Conservation (phyloP, 2,329 filamentous ascomycete genomes). For the Calcarisporium arbuscula region DNA sequence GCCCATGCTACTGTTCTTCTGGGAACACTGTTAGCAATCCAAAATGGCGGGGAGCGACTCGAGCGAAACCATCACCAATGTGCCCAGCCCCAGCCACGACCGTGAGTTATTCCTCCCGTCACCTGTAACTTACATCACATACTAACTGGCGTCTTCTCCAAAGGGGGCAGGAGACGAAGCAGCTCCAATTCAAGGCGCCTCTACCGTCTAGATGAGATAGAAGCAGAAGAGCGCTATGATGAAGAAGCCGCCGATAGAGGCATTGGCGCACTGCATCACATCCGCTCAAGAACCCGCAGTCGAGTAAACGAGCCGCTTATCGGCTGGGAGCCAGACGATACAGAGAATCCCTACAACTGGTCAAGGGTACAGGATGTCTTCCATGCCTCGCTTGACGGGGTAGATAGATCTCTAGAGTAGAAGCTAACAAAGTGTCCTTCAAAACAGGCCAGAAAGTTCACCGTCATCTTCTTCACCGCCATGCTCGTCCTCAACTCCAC, state of each 20-base stretch:
- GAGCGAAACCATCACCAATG: constrained; percentile 19
- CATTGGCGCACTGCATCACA: constrained; percentile 25
- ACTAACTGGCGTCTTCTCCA: no score
- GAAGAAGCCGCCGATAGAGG: constrained; percentile 33
- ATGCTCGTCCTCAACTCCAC: constrained; percentile 61
- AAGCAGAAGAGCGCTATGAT: constrained; percentile 33
- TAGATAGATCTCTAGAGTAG: background rate
- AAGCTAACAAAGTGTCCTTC: background rate
- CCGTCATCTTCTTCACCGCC: constrained; percentile 49
- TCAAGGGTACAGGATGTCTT: constrained; percentile 22
- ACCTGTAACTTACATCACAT: no score
- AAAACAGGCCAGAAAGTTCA: constrained; percentile 44
- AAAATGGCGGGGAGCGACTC: constrained; percentile 19
- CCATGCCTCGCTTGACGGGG: background rate
- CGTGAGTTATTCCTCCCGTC: background rate
- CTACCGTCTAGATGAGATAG: constrained; percentile 27
- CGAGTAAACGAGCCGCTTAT: constrained; percentile 29
- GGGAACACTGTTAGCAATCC: background rate
- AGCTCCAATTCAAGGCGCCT: constrained; percentile 18
- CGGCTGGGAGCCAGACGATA: constrained; percentile 40
- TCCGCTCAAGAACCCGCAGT: constrained; percentile 26
- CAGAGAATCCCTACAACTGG: constrained; percentile 50
- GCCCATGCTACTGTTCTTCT: no score
- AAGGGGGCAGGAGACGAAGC: constrained; percentile 18
- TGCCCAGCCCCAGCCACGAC: background rate